Conservation (phyloP, 1,284 basidiomycete genomes). For the Tranzscheliella williamsii region DNA sequence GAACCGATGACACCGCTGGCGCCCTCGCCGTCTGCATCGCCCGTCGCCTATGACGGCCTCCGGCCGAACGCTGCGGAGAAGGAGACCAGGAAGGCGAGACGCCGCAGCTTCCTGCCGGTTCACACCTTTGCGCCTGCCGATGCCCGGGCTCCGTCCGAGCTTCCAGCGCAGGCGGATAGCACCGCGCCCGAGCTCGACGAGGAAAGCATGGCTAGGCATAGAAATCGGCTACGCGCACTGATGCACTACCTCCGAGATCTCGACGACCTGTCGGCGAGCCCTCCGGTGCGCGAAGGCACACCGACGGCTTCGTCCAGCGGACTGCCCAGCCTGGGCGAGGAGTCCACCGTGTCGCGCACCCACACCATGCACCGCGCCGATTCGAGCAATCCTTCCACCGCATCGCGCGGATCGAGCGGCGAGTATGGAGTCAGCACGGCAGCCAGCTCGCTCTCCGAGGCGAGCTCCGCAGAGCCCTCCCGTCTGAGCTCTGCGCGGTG, state of each 20-base stretch:
- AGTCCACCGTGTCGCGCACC: slow-evolving; percentile 9
- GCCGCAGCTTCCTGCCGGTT: slow-evolving; percentile 35
- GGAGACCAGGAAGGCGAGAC: slow-evolving; percentile 17
- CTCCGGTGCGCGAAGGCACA: too few relatives aligned
- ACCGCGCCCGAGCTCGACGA: slow-evolving; percentile 13
- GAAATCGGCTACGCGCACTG: slow-evolving; percentile 78
- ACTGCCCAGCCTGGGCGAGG: too few relatives aligned
- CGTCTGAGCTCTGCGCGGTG: slow-evolving; percentile 17
- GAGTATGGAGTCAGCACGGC: slow-evolving; percentile 24
- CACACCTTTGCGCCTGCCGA: slow-evolving; percentile 6
- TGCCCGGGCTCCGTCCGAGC: neutral
- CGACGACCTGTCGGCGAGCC: slow-evolving; percentile 74
- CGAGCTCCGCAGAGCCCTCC: slow-evolving; percentile 3
- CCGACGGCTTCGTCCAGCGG: too few relatives aligned
- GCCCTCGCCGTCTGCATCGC: slow-evolving; percentile 1
- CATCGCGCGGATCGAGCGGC: slow-evolving; percentile 23
- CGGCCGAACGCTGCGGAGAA: slow-evolving; percentile 7
- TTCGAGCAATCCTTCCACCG: slow-evolving; percentile 35
- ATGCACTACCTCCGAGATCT: slow-evolving; percentile 95
- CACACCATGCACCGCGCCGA: slow-evolving; percentile 25
- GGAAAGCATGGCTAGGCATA: slow-evolving; percentile 63
- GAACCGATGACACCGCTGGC: slow-evolving; percentile 20
- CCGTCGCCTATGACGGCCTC: neutral
- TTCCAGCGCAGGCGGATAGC: neutral
- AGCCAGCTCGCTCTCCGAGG: slow-evolving; percentile 21